Evolutionary conservation across 2,329 filamentous ascomycete species (phyloP).

Genomic region (Apiospora hydei): DNA sequence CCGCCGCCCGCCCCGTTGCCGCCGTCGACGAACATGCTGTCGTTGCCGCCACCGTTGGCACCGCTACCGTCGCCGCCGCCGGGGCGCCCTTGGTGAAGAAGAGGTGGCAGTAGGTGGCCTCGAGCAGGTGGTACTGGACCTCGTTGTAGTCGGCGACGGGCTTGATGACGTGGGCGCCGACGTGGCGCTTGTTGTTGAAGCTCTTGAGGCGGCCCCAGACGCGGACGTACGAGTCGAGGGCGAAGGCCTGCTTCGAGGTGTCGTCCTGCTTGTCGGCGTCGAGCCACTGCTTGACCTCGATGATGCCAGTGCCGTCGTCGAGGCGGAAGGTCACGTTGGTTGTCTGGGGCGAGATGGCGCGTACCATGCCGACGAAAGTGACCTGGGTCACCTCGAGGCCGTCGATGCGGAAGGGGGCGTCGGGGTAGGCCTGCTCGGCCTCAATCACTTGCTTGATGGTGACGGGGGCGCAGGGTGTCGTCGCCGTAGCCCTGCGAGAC

Average conservation of each 20-base stretch:
- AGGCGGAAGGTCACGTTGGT: slow-evolving; percentile 93
- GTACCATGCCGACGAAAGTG: slow-evolving; percentile 90
- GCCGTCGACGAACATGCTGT: slow-evolving; percentile 64
- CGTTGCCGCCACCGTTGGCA: slow-evolving; percentile 51
- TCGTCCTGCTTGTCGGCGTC: slow-evolving; percentile 66
- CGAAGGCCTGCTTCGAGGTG: slow-evolving; percentile 61
- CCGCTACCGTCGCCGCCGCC: slow-evolving; percentile 47
- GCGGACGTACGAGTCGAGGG: slow-evolving; percentile 81
- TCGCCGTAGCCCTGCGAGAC: slow-evolving; percentile 68
- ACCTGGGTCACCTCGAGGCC: slow-evolving; percentile 75
- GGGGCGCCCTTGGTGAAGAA: slow-evolving; percentile 74
- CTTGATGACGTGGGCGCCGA: slow-evolving; percentile 82
- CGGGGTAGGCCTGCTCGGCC: slow-evolving; percentile 76
- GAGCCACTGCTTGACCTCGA: slow-evolving; percentile 91
- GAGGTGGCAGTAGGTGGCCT: slow-evolving; percentile 88
- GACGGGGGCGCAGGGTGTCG: slow-evolving; percentile 89
- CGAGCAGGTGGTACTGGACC: slow-evolving; percentile 89
- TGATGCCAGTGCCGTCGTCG: slow-evolving; percentile 91
- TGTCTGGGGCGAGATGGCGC: slow-evolving; percentile 82
- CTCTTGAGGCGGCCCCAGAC: slow-evolving; percentile 85
- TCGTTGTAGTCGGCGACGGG: slow-evolving; percentile 88
- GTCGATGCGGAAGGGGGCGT: slow-evolving; percentile 84
- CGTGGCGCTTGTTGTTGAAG: slow-evolving; percentile 83
- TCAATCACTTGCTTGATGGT: slow-evolving; percentile 95
- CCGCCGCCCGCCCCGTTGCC: slow-evolving; percentile 52